A percentile compares a stretch with the other conserved stretches of the same genome.
Conservation (phyloP, 2,329 filamentous ascomycete genomes). For the Trichoderma atrobrunneum region DNA sequence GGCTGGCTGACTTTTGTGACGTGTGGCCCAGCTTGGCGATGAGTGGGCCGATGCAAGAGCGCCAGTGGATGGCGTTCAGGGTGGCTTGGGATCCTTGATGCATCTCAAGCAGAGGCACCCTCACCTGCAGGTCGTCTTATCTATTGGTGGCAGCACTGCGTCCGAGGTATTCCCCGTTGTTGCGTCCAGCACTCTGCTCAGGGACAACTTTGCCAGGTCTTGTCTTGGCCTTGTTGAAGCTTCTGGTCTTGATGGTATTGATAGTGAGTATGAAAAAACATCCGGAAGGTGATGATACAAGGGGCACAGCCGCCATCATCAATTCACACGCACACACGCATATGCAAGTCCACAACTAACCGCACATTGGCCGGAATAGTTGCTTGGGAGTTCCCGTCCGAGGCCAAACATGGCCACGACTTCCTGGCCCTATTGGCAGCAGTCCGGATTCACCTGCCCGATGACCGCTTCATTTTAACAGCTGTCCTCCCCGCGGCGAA, state of each 20-base stretch:
- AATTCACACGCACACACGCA: background rate
- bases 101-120: constrained; percentile 68
- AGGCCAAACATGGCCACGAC: constrained; percentile 63
- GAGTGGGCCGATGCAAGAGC: constrained; percentile 73
- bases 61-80: constrained; percentile 67
- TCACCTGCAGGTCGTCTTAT: constrained; percentile 72
- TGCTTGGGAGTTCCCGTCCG: constrained; percentile 74
- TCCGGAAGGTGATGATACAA: background rate
- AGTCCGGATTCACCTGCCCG: constrained; percentile 64
- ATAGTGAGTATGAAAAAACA: constrained; percentile 52
- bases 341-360: background rate
- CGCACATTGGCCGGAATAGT: constrained; percentile 46
- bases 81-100: constrained; percentile 71
- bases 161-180: constrained; percentile 66
- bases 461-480: constrained; percentile 66
- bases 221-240: constrained; percentile 65
- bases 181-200: constrained; percentile 55
- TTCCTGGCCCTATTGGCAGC: constrained; percentile 67
- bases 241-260: constrained; percentile 61
- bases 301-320: background rate
- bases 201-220: constrained; percentile 69
- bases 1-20: constrained; percentile 28
- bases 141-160: constrained; percentile 67
- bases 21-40: constrained; percentile 63
- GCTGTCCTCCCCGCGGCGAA: constrained; percentile 68